These are phyloP conservation scores for Taiozyma onychis DNA, from an alignment of 1,139 yeast genomes.

Conservation along the genomic window DNA sequence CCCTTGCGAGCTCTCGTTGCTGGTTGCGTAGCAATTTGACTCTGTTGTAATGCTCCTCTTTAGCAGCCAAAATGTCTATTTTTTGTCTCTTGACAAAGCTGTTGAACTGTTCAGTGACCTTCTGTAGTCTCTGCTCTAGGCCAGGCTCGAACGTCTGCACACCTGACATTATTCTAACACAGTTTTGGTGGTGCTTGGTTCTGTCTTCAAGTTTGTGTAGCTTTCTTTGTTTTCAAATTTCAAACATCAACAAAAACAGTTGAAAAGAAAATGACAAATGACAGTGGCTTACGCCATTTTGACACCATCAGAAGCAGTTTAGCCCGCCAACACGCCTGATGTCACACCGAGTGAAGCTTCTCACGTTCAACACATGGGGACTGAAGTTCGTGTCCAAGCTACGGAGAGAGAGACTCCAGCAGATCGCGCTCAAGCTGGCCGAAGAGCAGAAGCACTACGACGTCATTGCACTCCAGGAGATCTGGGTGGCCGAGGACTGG, in stretches of 20 bases:
- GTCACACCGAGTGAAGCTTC: slow-evolving; percentile 33
- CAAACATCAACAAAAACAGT: background rate
- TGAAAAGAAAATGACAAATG: background rate
- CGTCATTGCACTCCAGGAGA: slow-evolving; percentile 84
- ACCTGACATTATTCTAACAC: slow-evolving; percentile 7
- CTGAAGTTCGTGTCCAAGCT: slow-evolving; percentile 71
- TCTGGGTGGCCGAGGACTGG: slow-evolving; percentile 91
- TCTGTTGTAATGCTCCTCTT: slow-evolving; percentile 20
- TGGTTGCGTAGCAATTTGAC: slow-evolving; percentile 21
- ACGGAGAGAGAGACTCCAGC: slow-evolving; percentile 58
- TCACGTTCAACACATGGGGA: slow-evolving; percentile 87
- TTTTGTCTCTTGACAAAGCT: slow-evolving; percentile 21
- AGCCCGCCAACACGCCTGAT: background rate
- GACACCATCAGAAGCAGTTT: background rate
- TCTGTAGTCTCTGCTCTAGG: slow-evolving; percentile 23
- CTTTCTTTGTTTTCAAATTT: background rate
- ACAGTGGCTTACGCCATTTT: background rate
- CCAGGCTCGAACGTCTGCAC: slow-evolving; percentile 14
- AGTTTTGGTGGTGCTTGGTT: background rate
- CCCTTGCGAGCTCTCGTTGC: slow-evolving; percentile 20
- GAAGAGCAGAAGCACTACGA: slow-evolving; percentile 52
- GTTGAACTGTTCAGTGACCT: slow-evolving; percentile 23
- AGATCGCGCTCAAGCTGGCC: slow-evolving; percentile 67
- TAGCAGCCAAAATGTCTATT: slow-evolving; percentile 17
- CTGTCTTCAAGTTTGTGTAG: background rate